Conservation (phyloP, 2,329 filamentous ascomycete species). For the Myriosclerotinia duriaeana region DNA sequence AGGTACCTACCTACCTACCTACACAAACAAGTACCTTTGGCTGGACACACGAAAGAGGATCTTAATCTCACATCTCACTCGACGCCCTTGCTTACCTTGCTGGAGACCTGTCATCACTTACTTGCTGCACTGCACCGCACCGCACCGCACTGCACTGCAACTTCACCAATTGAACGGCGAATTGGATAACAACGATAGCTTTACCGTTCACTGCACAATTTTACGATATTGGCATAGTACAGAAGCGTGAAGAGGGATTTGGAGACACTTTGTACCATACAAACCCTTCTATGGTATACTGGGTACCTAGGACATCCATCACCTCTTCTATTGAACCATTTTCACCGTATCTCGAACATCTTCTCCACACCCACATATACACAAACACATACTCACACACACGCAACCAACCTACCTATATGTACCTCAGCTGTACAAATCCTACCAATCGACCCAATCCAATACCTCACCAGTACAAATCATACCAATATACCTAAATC, state of each 20-base stretch:
- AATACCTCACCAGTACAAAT: too few relatives aligned
- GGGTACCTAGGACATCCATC: neutral
- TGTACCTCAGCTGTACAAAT: neutral
- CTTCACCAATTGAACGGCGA: slow-evolving; percentile 14
- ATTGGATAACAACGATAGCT: slow-evolving; percentile 8
- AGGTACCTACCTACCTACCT: neutral
- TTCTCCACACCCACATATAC: too few relatives aligned
- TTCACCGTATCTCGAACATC: neutral
- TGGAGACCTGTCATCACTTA: neutral
- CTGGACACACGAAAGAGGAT: neutral
- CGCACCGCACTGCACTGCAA: slow-evolving; percentile 1
- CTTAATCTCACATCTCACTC: neutral
- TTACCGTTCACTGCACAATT: too few relatives aligned
- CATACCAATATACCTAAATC: too few relatives aligned
- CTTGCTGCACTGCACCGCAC: too few relatives aligned
- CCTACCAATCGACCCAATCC: neutral
- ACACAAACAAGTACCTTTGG: neutral
- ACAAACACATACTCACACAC: neutral
- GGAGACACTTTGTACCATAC: neutral
- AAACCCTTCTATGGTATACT: neutral
- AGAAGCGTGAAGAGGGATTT: slow-evolving; percentile 7
- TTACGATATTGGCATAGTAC: neutral
- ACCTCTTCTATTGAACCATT: neutral
- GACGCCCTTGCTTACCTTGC: neutral
- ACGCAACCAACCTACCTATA: neutral